Conservation (phyloP, 2,329 filamentous ascomycete species). For the Cladosporium sp. region DNA sequence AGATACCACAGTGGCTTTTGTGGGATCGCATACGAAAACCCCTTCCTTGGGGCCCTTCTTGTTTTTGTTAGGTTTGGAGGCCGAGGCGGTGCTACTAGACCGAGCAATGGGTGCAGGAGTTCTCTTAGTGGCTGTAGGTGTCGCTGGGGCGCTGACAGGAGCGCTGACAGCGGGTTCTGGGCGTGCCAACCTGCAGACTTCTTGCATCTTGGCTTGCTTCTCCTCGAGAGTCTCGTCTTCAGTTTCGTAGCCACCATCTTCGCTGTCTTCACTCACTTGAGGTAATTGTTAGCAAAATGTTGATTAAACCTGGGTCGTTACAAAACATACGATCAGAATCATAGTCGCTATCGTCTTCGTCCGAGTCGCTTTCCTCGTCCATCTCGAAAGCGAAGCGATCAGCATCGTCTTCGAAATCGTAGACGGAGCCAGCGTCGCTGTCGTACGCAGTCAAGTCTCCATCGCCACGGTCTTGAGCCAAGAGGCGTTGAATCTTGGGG, state of each 20-base stretch:
- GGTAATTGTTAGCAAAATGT: conserved; percentile 28
- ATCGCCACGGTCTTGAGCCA: conserved; percentile 25
- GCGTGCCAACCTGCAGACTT: conserved; percentile 21
- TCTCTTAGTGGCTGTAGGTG: conserved; percentile 20
- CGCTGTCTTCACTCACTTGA: conserved; percentile 36
- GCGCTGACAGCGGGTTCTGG: conserved; percentile 5
- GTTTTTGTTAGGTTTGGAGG: conserved; percentile 22
- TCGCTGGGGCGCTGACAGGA: conserved; percentile 5
- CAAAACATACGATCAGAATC: conserved; percentile 36
- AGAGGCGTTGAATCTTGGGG: conserved; percentile 22
- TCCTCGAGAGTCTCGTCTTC: conserved; percentile 30
- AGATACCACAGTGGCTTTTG: conserved; percentile 25
- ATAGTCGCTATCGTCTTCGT: conserved; percentile 31
- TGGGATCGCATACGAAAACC: conserved; percentile 32
- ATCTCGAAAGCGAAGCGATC: conserved; percentile 31
- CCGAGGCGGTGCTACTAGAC: conserved; percentile 24
- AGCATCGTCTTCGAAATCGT: conserved; percentile 38
- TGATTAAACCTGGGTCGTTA: background rate
- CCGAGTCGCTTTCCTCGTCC: conserved; percentile 34
- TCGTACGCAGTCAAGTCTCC: conserved; percentile 28
- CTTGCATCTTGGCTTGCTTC: conserved; percentile 24
- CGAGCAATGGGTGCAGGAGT: conserved; percentile 24
- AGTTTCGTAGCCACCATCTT: conserved; percentile 38
- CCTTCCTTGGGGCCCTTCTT: conserved; percentile 27
- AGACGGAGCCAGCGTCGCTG: conserved; percentile 35